phyloP scores from a whole-genome alignment of 768 basidiomycete genomes.

The Naematelia aurantialba region DNA sequence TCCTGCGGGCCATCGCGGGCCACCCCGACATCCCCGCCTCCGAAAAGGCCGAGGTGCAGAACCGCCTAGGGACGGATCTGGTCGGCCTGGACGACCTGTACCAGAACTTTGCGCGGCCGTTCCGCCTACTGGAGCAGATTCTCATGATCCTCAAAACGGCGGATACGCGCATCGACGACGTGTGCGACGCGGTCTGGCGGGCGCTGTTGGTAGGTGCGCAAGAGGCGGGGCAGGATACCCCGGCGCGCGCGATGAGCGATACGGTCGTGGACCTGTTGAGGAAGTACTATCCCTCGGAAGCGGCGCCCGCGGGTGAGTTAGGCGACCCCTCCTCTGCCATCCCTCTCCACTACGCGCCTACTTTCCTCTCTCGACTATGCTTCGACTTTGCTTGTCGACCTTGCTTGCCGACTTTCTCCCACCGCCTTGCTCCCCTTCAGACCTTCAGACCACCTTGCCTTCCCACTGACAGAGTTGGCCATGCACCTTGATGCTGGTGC shows the following conservation, averaged over 20 bases:
- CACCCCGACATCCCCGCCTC: conserved; percentile 39
- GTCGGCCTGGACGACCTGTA: conserved; percentile 89
- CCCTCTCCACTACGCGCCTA: not conserved
- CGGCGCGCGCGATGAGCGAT: too few relatives aligned
- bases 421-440: too few relatives aligned
- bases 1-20: conserved; percentile 64
- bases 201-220: conserved; percentile 58
- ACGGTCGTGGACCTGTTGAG: conserved; percentile 64
- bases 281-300: conserved; percentile 75
- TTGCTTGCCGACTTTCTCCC: too few relatives aligned
- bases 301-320: conserved; percentile 32
- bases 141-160: conserved; percentile 89
- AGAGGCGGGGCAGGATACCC: too few relatives aligned
- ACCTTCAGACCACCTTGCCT: too few relatives aligned
- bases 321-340: not conserved
- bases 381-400: not conserved
- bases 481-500: too few relatives aligned
- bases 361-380: not conserved
- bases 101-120: conserved; percentile 78
- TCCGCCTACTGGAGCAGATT: conserved; percentile 76
- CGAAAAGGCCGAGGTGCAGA: conserved; percentile 42
- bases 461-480: too few relatives aligned
- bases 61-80: conserved; percentile 51
- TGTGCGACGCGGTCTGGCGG: conserved; percentile 83
- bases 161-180: conserved; percentile 77